Base-by-base conservation (phyloP, 331 rosid genomes). In the Pyrus hybrid region DNA sequence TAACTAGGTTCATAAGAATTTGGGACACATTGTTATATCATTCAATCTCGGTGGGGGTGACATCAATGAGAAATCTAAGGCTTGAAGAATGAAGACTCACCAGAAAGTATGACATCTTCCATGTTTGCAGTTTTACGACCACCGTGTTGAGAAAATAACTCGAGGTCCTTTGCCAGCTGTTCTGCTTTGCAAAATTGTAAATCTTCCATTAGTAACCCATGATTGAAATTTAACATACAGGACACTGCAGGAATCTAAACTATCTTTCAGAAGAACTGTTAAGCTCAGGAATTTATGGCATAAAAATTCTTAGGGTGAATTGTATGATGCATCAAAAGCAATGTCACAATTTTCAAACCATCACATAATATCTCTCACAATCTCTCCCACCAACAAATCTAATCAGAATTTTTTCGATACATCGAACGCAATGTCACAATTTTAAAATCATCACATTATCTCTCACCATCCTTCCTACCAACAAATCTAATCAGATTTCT, bases 91-190 rank as follows among this genome's bases (percentile, higher is more conserved):
- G 43, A 25, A 68, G 76, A 77, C 90, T 90, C 70, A 90, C 99
- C 96, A n/a, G 90, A 79, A 32, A 94, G 96, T 70, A 94, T 86
- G 77, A 92, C 97, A 70, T 94, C 99, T 79, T 94, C 97, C 92
- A 83, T 83, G 80, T 90, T 94, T 35, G 79, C 97, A 76, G 90
- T 81, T 83, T 91, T 92, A 21, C 97, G 95, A 84, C 89, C 83
- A 14, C 90, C 96, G 51, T 94, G 99, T 77, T 87, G 99, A 6
- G 93, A 77, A 78, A 94, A 94, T 76, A 94, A 76, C 84, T 87
- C 93, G 72, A 92, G 85, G 85, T 94, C 97, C 86, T 84, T 92
- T 25, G 96, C 99, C 77, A 94, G 71, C 32, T 85, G 86, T 77
- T 90, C 99, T 94, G 89, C 82, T 83, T 73, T 72, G 80, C 63